Evolutionary conservation across 371 early-diverging fungal genomes (phyloP).

Genomic region (Caulochytrium protostelioides): DNA sequence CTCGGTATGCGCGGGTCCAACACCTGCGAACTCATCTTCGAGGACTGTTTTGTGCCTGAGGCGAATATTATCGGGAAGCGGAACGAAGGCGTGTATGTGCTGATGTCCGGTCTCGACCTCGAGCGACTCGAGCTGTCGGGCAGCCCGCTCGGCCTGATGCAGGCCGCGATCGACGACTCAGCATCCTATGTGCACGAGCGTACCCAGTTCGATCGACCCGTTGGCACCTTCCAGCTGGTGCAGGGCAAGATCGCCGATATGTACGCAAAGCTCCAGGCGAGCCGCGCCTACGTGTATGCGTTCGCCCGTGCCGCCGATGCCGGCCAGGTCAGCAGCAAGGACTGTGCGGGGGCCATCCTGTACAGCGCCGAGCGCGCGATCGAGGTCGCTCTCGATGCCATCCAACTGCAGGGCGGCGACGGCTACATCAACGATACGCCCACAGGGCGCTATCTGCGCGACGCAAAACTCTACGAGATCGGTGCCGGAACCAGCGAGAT

Average conservation of each 20-base stretch:
- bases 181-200: constrained; percentile 74
- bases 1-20: constrained; percentile 93
- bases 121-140: constrained; percentile 81
- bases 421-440: constrained; percentile 84
- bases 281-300: constrained; percentile 76
- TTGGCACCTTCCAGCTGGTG: constrained; percentile 76
- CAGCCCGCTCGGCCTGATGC: constrained; percentile 93
- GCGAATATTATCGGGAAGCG: constrained; percentile 75
- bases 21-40: constrained; percentile 88
- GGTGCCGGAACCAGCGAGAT: constrained; percentile 95
- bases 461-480: constrained; percentile 94
- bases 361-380: constrained; percentile 92
- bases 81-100: constrained; percentile 83
- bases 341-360: constrained; percentile 89
- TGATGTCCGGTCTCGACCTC: constrained; percentile 85
- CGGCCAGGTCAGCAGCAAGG: constrained; percentile 56
- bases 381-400: constrained; percentile 81
- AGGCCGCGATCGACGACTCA: constrained; percentile 58
- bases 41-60: too few relatives aligned
- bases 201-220: constrained; percentile 62
- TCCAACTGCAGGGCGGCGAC: constrained; percentile 85
- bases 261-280: constrained; percentile 84
- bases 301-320: constrained; percentile 70
- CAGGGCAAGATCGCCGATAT: constrained; percentile 93
- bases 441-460: constrained; percentile 77